These are phyloP conservation scores for Claviceps arundinis DNA, from an alignment of 2,329 filamentous ascomycete species.

Conservation along the genomic window DNA sequence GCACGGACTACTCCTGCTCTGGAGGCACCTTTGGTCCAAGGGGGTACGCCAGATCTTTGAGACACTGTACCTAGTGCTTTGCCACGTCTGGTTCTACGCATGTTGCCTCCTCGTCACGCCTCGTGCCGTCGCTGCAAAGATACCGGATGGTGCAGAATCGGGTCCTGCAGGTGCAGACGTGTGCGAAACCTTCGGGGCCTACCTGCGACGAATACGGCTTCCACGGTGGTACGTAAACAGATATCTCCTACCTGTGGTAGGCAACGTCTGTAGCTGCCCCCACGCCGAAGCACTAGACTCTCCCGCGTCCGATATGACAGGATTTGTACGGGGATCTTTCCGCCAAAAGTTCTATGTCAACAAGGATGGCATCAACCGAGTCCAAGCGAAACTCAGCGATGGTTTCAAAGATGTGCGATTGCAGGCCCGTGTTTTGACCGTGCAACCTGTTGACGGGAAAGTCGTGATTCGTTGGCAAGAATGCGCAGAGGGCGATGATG, in stretches of 20 bases:
- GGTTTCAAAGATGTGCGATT: constrained; percentile 28
- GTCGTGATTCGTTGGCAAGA: constrained; percentile 23
- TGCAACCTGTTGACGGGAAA: constrained; percentile 13
- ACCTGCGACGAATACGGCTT: constrained; percentile 34
- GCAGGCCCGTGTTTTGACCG: constrained; percentile 22
- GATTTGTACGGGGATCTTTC: constrained; percentile 34
- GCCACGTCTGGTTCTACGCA: constrained; percentile 39
- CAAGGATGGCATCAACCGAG: constrained; percentile 32
- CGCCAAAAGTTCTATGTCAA: constrained; percentile 38
- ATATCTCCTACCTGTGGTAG: constrained; percentile 42
- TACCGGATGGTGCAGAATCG: not conserved
- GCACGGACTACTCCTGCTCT: constrained; percentile 31
- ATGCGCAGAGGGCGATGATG: constrained; percentile 7
- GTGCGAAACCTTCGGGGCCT: constrained; percentile 13
- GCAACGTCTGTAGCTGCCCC: constrained; percentile 40
- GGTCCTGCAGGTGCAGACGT: no score
- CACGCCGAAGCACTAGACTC: constrained; percentile 36
- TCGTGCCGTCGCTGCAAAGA: not conserved
- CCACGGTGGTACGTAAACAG: constrained; percentile 31
- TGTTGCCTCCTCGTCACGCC: constrained; percentile 37
- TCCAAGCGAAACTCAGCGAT: constrained; percentile 30
- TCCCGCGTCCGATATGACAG: constrained; percentile 38
- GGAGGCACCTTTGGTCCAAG: constrained; percentile 22
- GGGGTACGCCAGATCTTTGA: constrained; percentile 29
- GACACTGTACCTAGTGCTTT: constrained; percentile 28